A percentile compares a stretch with the other conserved stretches of the same genome.
These are phyloP conservation scores for Firmiana major DNA, from an alignment of 345 rosid species.

Conservation along the genomic window DNA sequence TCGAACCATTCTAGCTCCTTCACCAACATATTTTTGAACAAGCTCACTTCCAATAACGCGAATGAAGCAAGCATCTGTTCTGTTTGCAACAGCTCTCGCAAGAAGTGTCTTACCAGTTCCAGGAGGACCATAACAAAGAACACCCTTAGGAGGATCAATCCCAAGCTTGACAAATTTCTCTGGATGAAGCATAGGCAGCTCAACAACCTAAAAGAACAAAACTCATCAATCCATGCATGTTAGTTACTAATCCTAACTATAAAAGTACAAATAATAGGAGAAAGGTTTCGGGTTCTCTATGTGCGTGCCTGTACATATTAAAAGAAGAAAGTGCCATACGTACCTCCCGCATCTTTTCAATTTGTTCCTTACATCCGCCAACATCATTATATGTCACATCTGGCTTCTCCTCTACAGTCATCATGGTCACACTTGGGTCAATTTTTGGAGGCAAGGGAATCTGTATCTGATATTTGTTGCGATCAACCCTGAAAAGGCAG, in stretches of 20 bases:
- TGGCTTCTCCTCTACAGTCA: conserved; percentile 98
- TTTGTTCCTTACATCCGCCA: conserved; percentile 98
- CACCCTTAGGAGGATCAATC: conserved; percentile 99
- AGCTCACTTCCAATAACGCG: conserved; percentile 31
- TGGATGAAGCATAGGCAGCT: conserved; percentile 20
- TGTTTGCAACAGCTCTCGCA: conserved; percentile 90
- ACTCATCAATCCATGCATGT: background rate
- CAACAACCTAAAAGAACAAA: conserved; percentile 12
- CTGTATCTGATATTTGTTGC: conserved; percentile 96
- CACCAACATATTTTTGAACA: conserved; percentile 97
- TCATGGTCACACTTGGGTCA: conserved; percentile 99
- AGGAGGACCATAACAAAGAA: conserved; percentile 89
- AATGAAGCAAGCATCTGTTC: conserved; percentile 53
- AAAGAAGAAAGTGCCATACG: conserved; percentile 13
- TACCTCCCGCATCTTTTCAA: conserved; percentile 97
- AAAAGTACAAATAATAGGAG: background rate
- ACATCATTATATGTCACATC: conserved; percentile 98
- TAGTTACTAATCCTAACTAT: background rate
- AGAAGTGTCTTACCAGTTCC: conserved; percentile 17
- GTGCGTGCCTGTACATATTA: background rate
- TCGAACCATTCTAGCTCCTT: conserved; percentile 67
- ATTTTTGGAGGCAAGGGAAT: conserved; percentile 98
- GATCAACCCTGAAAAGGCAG: conserved; percentile 70
- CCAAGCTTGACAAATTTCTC: conserved; percentile 97
- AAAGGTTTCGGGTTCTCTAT: background rate